phyloP scores from a whole-genome alignment of 768 basidiomycete species.

The Lactarius sanguifluus region DNA sequence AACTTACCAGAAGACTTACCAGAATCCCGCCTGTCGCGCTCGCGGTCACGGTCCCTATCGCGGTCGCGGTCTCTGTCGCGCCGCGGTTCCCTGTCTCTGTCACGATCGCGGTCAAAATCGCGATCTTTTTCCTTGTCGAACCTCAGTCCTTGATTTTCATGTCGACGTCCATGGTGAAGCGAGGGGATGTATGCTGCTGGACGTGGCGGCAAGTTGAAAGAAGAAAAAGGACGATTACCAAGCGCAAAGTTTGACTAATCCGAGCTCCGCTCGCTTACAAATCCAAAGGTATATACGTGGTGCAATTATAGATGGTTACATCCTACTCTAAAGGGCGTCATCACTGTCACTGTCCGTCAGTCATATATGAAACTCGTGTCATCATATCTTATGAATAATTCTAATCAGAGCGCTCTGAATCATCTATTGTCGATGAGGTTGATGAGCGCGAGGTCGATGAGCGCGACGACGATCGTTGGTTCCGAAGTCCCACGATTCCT shows the following conservation, averaged over 20 bases:
- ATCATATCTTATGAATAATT: background rate
- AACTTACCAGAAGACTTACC: constrained; percentile 40
- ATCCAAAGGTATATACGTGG: background rate
- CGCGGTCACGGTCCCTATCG: constrained; percentile 38
- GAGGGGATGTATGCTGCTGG: background rate
- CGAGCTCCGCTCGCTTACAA: constrained; percentile 12
- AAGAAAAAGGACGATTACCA: background rate
- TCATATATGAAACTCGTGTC: background rate
- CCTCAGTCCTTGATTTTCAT: constrained; percentile 78
- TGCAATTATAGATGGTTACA: background rate
- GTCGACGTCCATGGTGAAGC: constrained; percentile 65
- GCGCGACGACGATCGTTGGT: background rate
- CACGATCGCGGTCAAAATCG: constrained; percentile 45
- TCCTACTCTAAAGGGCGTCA: background rate
- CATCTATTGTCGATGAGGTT: constrained; percentile 14
- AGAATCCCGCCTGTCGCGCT: constrained; percentile 54
- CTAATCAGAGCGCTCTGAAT: constrained; percentile 15
- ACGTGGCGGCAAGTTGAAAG: background rate
- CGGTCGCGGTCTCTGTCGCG: constrained; percentile 49
- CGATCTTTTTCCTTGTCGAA: constrained; percentile 60
- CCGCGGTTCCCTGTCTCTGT: constrained; percentile 48
- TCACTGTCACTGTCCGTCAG: background rate
- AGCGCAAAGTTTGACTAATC: background rate
- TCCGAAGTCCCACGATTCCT: background rate
- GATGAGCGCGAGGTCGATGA: background rate